These are phyloP conservation scores for Xylariaceae sp. DNA, from an alignment of 2,329 filamentous ascomycete genomes.

Conservation along the genomic window DNA sequence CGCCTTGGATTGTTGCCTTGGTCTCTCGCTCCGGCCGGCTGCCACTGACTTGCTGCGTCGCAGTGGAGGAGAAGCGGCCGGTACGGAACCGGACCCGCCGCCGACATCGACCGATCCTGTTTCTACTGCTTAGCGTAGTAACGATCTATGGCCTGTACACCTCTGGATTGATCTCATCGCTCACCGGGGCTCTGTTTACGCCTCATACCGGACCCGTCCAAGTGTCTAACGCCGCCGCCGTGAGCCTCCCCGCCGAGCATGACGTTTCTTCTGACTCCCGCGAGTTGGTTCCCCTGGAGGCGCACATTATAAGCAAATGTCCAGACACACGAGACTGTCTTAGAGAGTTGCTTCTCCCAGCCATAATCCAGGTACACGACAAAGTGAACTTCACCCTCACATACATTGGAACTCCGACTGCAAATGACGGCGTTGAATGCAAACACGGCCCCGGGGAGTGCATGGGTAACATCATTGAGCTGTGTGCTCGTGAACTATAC, in stretches of 20 bases:
- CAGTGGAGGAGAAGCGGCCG: conserved; percentile 30
- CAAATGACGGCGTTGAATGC: conserved; percentile 80
- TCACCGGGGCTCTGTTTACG: conserved; percentile 15
- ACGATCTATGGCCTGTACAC: conserved; percentile 26
- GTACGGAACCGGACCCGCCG: conserved; percentile 24
- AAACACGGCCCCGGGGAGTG: conserved; percentile 86
- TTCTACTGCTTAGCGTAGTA: conserved; percentile 22
- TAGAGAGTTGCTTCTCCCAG: conserved; percentile 72
- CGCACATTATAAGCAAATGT: conserved; percentile 97
- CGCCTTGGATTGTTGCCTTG: background rate
- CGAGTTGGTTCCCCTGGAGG: conserved; percentile 70
- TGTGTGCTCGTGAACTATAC: conserved; percentile 81
- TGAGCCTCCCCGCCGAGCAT: conserved; percentile 11
- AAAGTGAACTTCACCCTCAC: conserved; percentile 90
- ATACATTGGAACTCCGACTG: conserved; percentile 77
- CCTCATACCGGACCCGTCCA: background rate
- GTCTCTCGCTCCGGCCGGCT: background rate
- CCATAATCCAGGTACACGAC: conserved; percentile 74
- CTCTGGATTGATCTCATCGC: conserved; percentile 20
- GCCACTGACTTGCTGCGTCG: conserved; percentile 2
- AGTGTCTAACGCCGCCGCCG: conserved; percentile 2
- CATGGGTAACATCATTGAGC: conserved; percentile 88
- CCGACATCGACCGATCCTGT: conserved; percentile 26
- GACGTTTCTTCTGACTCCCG: conserved; percentile 15
- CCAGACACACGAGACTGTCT: conserved; percentile 87